phyloP scores from a whole-genome alignment of 164 flowering plant genomes.

The Echeveria elegans region DNA sequence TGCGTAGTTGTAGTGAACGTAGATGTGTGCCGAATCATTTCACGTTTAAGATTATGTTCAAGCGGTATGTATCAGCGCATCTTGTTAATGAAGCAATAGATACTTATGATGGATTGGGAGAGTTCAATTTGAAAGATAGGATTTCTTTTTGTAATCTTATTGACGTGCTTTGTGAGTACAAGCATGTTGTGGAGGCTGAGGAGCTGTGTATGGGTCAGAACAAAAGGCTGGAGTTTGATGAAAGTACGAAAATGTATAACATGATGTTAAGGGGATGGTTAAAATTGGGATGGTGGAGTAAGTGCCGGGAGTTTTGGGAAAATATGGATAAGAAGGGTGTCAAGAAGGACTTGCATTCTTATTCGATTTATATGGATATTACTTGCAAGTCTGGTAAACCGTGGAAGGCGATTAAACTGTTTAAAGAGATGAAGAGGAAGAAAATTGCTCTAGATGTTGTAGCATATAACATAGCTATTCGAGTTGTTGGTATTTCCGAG shows the following conservation, averaged over 20 bases:
- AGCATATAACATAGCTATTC: constrained; percentile 78
- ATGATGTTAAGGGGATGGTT: too few species aligned
- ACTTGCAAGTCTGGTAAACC: constrained; percentile 71
- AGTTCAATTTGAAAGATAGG: constrained; percentile 60
- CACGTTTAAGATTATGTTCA: constrained; percentile 70
- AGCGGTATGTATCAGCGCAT: constrained; percentile 67
- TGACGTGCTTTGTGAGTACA: constrained; percentile 84
- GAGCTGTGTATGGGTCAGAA: constrained; percentile 42
- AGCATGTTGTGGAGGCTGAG: constrained; percentile 83
- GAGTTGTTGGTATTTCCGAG: constrained; percentile 55
- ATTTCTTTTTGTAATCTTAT: constrained; percentile 50
- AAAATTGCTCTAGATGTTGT: constrained; percentile 62
- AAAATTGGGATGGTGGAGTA: too few species aligned
- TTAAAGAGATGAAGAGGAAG: constrained; percentile 74
- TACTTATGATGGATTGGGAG: too few species aligned
- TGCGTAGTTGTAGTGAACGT: constrained; percentile 18
- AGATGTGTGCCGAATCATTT: constrained; percentile 36
- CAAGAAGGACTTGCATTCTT: too few species aligned
- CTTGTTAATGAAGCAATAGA: constrained; percentile 54
- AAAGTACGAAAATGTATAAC: too few species aligned
- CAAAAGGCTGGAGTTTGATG: constrained; percentile 8
- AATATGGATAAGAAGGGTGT: too few species aligned
- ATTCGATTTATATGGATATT: too few species aligned
- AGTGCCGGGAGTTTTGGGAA: constrained; percentile 84
- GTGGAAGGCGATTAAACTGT: constrained; percentile 72